Evolutionary conservation across 768 basidiomycete genomes (phyloP).

Genomic region (Podaxis pistillaris): DNA sequence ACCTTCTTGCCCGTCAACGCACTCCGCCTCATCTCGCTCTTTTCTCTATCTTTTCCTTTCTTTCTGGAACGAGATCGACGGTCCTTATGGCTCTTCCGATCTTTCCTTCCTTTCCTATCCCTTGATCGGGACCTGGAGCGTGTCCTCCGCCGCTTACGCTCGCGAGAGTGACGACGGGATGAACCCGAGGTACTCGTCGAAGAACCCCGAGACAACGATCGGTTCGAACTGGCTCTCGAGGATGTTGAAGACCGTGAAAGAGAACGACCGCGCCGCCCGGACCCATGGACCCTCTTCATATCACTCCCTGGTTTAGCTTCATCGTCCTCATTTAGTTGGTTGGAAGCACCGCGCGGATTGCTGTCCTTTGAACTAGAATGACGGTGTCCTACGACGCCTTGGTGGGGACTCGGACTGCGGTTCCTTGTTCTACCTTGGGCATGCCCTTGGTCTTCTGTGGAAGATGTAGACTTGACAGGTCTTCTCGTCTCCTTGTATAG

Average conservation of each 20-base stretch:
- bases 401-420: neutral
- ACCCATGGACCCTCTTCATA: neutral
- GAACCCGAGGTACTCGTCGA: neutral
- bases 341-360: neutral
- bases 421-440: neutral
- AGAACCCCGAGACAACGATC: conserved; percentile 4
- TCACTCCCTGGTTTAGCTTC: neutral
- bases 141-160: conserved; percentile 16
- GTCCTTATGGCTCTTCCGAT: conserved; percentile 19
- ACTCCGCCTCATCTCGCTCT: conserved; percentile 47
- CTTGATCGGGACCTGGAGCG: conserved; percentile 16
- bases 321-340: neutral
- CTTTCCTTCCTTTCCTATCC: conserved; percentile 6
- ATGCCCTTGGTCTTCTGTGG: neutral
- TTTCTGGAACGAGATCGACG: conserved; percentile 27
- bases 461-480: neutral
- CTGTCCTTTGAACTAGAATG: neutral
- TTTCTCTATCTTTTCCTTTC: conserved; percentile 31
- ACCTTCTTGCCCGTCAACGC: conserved; percentile 65
- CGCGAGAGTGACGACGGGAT: conserved; percentile 6
- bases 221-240: conserved; percentile 14
- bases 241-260: neutral
- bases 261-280: conserved; percentile 8
- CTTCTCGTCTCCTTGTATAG: neutral
- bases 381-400: too few relatives aligned